Percentiles rank a stretch among this genome's conserved stretches.
Conservation (phyloP, 192 early-diverging fungal genomes). For the Borealophlyctis nickersoniae region DNA sequence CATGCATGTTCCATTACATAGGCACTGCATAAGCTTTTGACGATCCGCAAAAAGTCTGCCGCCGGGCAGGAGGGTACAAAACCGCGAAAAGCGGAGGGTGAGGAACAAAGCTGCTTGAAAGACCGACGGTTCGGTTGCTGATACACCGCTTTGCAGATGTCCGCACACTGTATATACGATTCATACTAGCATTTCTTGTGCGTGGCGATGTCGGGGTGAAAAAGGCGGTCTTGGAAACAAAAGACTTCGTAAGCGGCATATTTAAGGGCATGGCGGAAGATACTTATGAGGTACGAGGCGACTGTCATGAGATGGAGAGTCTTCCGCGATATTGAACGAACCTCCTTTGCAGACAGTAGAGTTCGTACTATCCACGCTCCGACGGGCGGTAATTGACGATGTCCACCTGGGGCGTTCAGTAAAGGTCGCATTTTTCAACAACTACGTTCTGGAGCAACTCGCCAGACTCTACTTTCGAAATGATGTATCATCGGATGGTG, state of each 20-base stretch:
- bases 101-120: too few relatives aligned
- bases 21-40: neutral
- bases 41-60: neutral
- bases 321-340: too few relatives aligned
- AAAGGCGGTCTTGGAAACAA: constrained; percentile 67
- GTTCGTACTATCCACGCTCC: constrained; percentile 54
- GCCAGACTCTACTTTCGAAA: constrained; percentile 54
- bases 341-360: constrained; percentile 51
- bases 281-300: constrained; percentile 56
- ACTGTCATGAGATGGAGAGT: too few relatives aligned
- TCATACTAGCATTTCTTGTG: constrained; percentile 75
- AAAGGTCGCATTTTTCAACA: constrained; percentile 71
- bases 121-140: too few relatives aligned
- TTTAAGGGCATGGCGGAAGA: constrained; percentile 69
- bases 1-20: too few relatives aligned
- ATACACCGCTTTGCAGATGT: constrained; percentile 52
- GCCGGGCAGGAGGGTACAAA: neutral
- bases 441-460: constrained; percentile 64
- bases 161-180: constrained; percentile 68
- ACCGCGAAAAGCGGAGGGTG: neutral
- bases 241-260: constrained; percentile 63
- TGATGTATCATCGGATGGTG: constrained; percentile 14
- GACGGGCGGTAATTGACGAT: constrained; percentile 66
- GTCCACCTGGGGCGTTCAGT: constrained; percentile 45
- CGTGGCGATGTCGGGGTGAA: constrained; percentile 68